Evolutionary conservation across 805 yeast species (phyloP).

Genomic region (Candida methanosorbosa): DNA sequence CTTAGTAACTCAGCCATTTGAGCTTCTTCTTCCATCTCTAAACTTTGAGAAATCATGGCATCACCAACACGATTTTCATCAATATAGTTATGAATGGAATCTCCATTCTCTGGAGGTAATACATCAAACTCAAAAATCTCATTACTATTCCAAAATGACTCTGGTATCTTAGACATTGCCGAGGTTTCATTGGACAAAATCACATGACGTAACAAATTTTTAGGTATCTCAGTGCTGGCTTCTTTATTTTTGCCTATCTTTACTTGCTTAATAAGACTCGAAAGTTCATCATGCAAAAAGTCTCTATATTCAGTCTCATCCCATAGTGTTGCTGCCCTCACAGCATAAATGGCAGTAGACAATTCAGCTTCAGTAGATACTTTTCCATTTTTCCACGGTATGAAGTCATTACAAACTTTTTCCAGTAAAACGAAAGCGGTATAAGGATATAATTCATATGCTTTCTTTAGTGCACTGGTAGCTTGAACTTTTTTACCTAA

Average conservation of each 20-base stretch:
- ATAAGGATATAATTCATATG: conserved; percentile 50
- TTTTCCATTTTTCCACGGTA: conserved; percentile 17
- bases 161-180: conserved; percentile 63
- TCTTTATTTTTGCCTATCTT: conserved; percentile 7
- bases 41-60: conserved; percentile 22
- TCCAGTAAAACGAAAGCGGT: conserved; percentile 44
- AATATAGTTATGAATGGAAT: conserved; percentile 32
- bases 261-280: conserved; percentile 7
- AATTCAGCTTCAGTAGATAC: conserved; percentile 27
- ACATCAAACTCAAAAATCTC: conserved; percentile 66
- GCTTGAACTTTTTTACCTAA: conserved; percentile 35
- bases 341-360: conserved; percentile 48
- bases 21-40: conserved; percentile 16
- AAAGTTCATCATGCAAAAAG: conserved; percentile 25
- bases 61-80: conserved; percentile 38
- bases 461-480: conserved; percentile 32
- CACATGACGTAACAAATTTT: conserved; percentile 57
- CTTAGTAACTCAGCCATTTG: conserved; percentile 14
- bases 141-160: conserved; percentile 47
- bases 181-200: conserved; percentile 63
- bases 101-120: conserved; percentile 53
- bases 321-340: conserved; percentile 50
- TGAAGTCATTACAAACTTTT: conserved; percentile 30
- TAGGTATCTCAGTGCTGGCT: conserved; percentile 35
- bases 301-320: conserved; percentile 33